phyloP scores from a whole-genome alignment of 441 rosid species.

The Arabidopsis hybrid region DNA sequence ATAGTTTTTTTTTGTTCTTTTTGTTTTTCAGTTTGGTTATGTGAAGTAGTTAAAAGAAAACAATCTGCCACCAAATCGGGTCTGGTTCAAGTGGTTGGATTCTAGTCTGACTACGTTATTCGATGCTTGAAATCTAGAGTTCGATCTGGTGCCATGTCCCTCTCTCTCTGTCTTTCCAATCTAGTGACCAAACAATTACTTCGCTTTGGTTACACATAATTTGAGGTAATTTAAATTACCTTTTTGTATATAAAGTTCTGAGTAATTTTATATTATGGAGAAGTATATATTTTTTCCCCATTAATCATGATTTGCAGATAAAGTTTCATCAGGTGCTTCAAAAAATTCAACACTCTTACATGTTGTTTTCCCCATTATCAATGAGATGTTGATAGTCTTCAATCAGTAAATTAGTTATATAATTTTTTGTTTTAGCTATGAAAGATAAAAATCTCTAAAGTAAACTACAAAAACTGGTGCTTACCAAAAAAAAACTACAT shows the following conservation, averaged over 20 bases:
- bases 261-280: neutral
- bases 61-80: neutral
- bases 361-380: too few relatives aligned
- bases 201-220: neutral
- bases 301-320: neutral
- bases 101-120: neutral
- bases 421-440: too few relatives aligned
- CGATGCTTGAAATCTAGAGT: neutral
- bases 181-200: neutral
- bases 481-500: too few relatives aligned
- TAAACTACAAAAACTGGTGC: too few relatives aligned
- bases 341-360: neutral
- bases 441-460: too few relatives aligned
- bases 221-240: neutral
- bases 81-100: constrained; percentile 5
- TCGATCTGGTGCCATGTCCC: neutral
- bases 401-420: too few relatives aligned
- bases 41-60: neutral
- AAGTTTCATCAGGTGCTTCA: neutral
- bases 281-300: too few relatives aligned
- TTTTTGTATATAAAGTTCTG: neutral
- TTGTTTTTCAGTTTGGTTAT: neutral
- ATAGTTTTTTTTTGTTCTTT: too few relatives aligned
- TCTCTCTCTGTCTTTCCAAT: neutral
- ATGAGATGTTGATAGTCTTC: too few relatives aligned